Evolutionary conservation across 371 early-diverging fungal species (phyloP).

Genomic region (Mortierella sp.): DNA sequence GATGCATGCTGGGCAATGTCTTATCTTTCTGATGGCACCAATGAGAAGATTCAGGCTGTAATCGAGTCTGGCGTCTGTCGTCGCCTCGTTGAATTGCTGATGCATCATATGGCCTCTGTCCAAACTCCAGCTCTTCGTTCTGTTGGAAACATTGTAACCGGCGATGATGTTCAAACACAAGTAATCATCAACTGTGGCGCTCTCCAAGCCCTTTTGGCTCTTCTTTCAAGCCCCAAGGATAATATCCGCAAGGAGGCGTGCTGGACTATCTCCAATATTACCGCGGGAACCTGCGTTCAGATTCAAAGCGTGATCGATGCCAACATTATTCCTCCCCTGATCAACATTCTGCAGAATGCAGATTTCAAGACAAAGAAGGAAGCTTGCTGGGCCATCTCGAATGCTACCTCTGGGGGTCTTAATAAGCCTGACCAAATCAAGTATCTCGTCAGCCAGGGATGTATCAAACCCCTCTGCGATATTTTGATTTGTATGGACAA

Average conservation of each 20-base stretch:
- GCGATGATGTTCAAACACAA: conserved; percentile 98
- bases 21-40: conserved; percentile 97
- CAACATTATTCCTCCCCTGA: conserved; percentile 94
- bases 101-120: conserved; percentile 87
- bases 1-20: conserved; percentile 99
- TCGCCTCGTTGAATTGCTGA: conserved; percentile 93
- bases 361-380: conserved; percentile 99
- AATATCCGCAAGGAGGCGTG: conserved; percentile 99
- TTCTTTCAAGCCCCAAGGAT: conserved; percentile 91
- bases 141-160: conserved; percentile 99
- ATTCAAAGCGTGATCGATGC: conserved; percentile 96
- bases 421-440: conserved; percentile 91
- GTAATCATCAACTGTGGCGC: conserved; percentile 93
- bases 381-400: conserved; percentile 99
- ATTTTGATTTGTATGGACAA: conserved; percentile 92
- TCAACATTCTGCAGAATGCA: conserved; percentile 88
- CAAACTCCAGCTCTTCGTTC: conserved; percentile 99
- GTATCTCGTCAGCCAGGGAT: conserved; percentile 92
- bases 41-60: conserved; percentile 97
- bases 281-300: conserved; percentile 96
- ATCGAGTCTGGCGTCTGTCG: conserved; percentile 95
- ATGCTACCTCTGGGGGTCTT: conserved; percentile 97
- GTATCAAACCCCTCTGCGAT: conserved; percentile 96
- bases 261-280: conserved; percentile 99
- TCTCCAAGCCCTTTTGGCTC: conserved; percentile 83